phyloP scores from a whole-genome alignment of 2,329 filamentous ascomycete genomes.

The Xylaria sp. region DNA sequence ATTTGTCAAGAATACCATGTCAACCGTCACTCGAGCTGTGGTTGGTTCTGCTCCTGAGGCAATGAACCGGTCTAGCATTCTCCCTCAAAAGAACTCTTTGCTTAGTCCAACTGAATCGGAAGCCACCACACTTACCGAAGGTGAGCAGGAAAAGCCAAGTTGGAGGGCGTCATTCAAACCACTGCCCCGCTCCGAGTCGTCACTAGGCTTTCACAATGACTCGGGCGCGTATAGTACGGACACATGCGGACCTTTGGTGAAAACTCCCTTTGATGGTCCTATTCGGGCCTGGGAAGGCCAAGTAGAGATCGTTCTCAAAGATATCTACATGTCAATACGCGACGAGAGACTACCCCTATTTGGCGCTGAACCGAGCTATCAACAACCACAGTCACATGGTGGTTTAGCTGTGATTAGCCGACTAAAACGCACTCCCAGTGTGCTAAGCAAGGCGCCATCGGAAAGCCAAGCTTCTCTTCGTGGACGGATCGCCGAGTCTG shows the following conservation, averaged over 20 bases:
- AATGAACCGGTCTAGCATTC: slow-evolving; percentile 67
- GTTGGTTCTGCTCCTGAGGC: slow-evolving; percentile 76
- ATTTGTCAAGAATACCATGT: slow-evolving; percentile 96
- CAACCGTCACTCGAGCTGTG: slow-evolving; percentile 82
- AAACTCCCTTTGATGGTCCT: slow-evolving; percentile 77
- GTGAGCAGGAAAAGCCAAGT: slow-evolving; percentile 44
- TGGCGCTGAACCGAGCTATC: slow-evolving; percentile 68
- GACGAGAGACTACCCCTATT: slow-evolving; percentile 88
- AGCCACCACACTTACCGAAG: slow-evolving; percentile 33
- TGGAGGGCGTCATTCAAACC: slow-evolving; percentile 62
- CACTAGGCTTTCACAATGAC: slow-evolving; percentile 53
- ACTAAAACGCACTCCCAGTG: slow-evolving; percentile 87
- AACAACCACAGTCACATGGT: slow-evolving; percentile 61
- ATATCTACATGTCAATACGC: slow-evolving; percentile 90
- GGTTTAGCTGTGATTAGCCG: slow-evolving; percentile 79
- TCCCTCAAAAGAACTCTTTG: slow-evolving; percentile 56
- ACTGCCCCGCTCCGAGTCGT: slow-evolving; percentile 58
- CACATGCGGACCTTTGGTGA: slow-evolving; percentile 80
- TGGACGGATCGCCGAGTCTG: slow-evolving; percentile 73
- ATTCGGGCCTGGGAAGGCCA: slow-evolving; percentile 87
- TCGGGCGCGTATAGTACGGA: slow-evolving; percentile 53
- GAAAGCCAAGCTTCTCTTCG: slow-evolving; percentile 77
- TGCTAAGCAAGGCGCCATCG: slow-evolving; percentile 91
- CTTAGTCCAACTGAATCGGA: slow-evolving; percentile 47
- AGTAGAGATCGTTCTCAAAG: slow-evolving; percentile 89